Evolutionary conservation across 768 basidiomycete species (phyloP).

Genomic region (Macrocybe gigantea): DNA sequence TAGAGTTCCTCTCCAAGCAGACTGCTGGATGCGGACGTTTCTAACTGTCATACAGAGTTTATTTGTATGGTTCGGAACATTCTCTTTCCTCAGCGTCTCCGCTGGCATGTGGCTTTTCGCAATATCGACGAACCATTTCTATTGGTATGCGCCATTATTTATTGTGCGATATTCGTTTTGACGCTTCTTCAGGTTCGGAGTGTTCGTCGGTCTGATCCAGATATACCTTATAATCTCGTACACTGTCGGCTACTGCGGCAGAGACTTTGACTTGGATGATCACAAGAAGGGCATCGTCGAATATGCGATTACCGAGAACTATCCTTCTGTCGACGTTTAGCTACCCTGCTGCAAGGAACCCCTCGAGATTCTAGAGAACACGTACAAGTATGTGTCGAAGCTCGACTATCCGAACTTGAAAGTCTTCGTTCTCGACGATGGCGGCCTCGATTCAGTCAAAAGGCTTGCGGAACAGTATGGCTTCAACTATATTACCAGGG

Average conservation of each 20-base stretch:
- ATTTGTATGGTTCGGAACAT: conserved; percentile 17
- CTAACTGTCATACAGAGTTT: conserved; percentile 5
- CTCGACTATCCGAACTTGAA: conserved; percentile 20
- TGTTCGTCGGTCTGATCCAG: conserved; percentile 18
- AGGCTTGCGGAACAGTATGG: conserved; percentile 14
- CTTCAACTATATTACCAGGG: conserved; percentile 20
- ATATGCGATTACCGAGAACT: conserved; percentile 12
- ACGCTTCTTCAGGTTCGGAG: conserved; percentile 13
- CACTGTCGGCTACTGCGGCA: conserved; percentile 17
- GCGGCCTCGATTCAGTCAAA: conserved; percentile 18
- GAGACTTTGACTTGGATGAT: conserved; percentile 16
- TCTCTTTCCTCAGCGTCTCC: conserved; percentile 20
- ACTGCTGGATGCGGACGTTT: not conserved
- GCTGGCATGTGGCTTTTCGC: conserved; percentile 23
- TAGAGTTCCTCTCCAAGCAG: conserved; percentile 1
- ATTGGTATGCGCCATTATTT: conserved; percentile 13
- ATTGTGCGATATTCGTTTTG: not conserved
- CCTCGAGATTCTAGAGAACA: conserved; percentile 23
- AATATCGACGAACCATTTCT: conserved; percentile 15
- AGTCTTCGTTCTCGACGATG: conserved; percentile 22
- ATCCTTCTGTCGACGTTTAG: conserved; percentile 20
- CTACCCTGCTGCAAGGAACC: conserved; percentile 22
- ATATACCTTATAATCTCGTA: conserved; percentile 17
- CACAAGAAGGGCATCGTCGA: conserved; percentile 15
- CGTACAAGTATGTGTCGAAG: conserved; percentile 21